Evolutionary conservation across 176 grass and related monocot species (phyloP).

Genomic region (Hordeum marinum): DNA sequence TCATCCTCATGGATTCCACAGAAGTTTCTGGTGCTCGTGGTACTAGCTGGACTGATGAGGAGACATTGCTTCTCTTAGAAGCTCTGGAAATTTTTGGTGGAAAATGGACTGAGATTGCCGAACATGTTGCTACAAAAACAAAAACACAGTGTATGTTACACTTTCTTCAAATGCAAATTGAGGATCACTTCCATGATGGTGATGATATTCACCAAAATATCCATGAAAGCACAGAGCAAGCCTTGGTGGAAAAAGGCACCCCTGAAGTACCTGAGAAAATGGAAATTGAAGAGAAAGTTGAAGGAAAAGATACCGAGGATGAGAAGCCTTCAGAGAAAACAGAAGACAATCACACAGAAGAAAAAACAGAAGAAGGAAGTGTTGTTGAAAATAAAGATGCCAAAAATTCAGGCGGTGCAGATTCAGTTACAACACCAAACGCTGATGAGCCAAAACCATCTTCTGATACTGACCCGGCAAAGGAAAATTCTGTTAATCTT

Average conservation of each 20-base stretch:
- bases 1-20: conserved; percentile 96
- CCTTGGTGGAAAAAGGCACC: conserved; percentile 35
- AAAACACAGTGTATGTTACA: conserved; percentile 94
- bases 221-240: conserved; percentile 30
- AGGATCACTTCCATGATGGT: conserved; percentile 68
- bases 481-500: conserved; percentile 32
- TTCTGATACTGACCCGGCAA: conserved; percentile 41
- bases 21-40: conserved; percentile 83
- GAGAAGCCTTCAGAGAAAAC: conserved; percentile 44
- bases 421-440: conserved; percentile 36
- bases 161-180: conserved; percentile 99
- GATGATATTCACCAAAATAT: conserved; percentile 43
- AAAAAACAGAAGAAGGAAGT: conserved; percentile 29
- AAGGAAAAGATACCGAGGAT: conserved; percentile 38
- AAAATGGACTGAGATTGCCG: conserved; percentile 98
- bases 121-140: conserved; percentile 98
- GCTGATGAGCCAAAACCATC: conserved; percentile 30
- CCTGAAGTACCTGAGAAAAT: conserved; percentile 51
- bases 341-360: conserved; percentile 36
- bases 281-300: conserved; percentile 65
- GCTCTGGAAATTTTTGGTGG: conserved; percentile 95
- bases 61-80: conserved; percentile 96
- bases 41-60: conserved; percentile 97
- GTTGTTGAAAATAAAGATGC: conserved; percentile 48
- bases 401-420: conserved; percentile 32